phyloP scores from a whole-genome alignment of 2,329 filamentous ascomycete species.

The Colletotrichum endophyticum region DNA sequence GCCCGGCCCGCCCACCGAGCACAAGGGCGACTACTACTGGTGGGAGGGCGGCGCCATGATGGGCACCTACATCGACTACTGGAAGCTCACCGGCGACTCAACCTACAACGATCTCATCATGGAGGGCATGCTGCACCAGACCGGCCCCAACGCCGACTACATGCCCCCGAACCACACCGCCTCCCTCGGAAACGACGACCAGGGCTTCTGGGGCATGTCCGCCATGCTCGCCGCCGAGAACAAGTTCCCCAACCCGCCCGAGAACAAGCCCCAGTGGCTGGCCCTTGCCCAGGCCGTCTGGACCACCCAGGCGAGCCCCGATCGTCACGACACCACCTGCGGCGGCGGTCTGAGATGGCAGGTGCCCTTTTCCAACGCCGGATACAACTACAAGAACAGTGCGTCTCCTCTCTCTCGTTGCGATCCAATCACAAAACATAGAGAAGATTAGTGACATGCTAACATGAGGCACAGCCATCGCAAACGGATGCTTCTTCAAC shows the following conservation, averaged over 20 bases:
- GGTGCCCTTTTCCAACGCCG: conserved; percentile 74
- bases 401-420: neutral
- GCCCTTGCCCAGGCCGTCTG: conserved; percentile 74
- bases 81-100: conserved; percentile 68
- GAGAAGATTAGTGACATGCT: neutral
- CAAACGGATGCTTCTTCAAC: conserved; percentile 69
- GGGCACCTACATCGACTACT: conserved; percentile 73
- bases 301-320: conserved; percentile 61
- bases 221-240: conserved; percentile 71
- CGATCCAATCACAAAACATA: neutral
- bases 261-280: conserved; percentile 62
- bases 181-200: conserved; percentile 69
- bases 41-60: conserved; percentile 76
- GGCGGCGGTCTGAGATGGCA: conserved; percentile 79
- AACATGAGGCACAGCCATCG: conserved; percentile 47
- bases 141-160: conserved; percentile 61
- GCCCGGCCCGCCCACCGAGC: conserved; percentile 54
- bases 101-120: conserved; percentile 66
- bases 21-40: conserved; percentile 70
- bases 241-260: conserved; percentile 63
- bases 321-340: conserved; percentile 70
- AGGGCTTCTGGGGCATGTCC: conserved; percentile 73
- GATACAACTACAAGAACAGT: conserved; percentile 79
- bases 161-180: conserved; percentile 65
- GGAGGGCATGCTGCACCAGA: conserved; percentile 62